Evolutionary conservation across 78 protist genomes (phyloP), one percentile per base, ranked within the genome.

Genomic region (Dictyostelium capitatum): DNA sequence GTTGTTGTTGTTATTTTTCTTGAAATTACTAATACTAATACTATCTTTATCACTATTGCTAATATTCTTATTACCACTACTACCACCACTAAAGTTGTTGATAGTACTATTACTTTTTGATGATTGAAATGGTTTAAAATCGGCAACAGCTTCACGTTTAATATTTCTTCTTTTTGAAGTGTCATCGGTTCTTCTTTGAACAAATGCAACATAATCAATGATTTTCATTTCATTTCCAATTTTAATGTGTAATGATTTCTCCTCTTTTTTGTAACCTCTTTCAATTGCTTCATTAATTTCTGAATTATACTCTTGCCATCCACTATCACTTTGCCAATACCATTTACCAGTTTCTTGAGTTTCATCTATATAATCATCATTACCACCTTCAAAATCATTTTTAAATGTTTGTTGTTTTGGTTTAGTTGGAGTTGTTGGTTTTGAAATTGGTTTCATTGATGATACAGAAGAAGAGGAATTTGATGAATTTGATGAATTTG

Each of bases 161-260:
- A 87, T 87, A 20, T 48, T 47, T 77, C 93, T 87, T 37, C 79
- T 53, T 56, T 65, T 78, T 6, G 73, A 23, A 1, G 51, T 67
- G 65, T 87, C 84, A 62, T 87, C 93, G n/a, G 57, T 15, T 87
- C 93, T 87, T 87, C 84, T 87, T 77, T 87, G 93, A 12, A 56
- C 37, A 47, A 20, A 65, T 19, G 85, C 43, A 15, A 12, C 28
- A 15, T 62, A 87, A 51, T 87, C 93, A 32, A 87, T 87, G 5
- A 77, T 48, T 32, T 51, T 77, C 4, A 64, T 32, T 15, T 74
- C 84, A 43, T n/a, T 17, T 6, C 72, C 78, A 15, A 62, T 32
- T 19, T 41, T 28, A 64, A 87, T 51, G 2, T 9, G 23, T 6
- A 87, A 59, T 5, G 30, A 12, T 30, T 43, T 25, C 37, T 87